phyloP scores from a whole-genome alignment of 2,329 filamentous ascomycete genomes.

The Chaetomiaceae sp. region DNA sequence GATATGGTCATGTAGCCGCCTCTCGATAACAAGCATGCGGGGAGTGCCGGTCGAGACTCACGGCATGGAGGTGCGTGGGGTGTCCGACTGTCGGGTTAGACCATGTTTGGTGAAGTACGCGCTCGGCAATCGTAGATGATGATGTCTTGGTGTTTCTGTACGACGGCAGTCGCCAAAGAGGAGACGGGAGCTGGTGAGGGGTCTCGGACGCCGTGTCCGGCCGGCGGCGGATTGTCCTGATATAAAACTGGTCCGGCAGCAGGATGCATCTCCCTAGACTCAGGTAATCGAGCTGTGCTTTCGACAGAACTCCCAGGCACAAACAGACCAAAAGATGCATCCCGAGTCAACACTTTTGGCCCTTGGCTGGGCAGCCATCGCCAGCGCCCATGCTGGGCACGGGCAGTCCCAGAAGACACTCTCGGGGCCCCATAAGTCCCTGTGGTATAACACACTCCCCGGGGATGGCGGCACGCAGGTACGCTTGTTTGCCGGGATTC shows the following conservation, averaged over 20 bases:
- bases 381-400: constrained; percentile 53
- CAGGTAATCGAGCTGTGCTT: too few relatives aligned
- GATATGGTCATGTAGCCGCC: constrained; percentile 10
- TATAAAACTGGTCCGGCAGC: too few relatives aligned
- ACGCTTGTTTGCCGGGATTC: constrained; percentile 16
- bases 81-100: background rate
- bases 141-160: background rate
- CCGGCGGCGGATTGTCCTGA: too few relatives aligned
- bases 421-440: constrained; percentile 60
- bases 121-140: background rate
- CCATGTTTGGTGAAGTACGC: background rate
- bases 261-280: too few relatives aligned
- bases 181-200: too few relatives aligned
- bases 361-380: constrained; percentile 43
- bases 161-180: too few relatives aligned
- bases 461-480: constrained; percentile 82
- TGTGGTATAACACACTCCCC: constrained; percentile 80
- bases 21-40: constrained; percentile 8
- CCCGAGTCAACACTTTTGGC: constrained; percentile 27
- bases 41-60: too few relatives aligned
- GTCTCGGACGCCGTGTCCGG: too few relatives aligned
- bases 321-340: background rate
- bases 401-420: constrained; percentile 50
- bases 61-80: too few relatives aligned
- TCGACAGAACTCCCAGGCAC: too few relatives aligned